Conservation (phyloP, 2,329 filamentous ascomycete genomes). For the Ilyonectria robusta region DNA sequence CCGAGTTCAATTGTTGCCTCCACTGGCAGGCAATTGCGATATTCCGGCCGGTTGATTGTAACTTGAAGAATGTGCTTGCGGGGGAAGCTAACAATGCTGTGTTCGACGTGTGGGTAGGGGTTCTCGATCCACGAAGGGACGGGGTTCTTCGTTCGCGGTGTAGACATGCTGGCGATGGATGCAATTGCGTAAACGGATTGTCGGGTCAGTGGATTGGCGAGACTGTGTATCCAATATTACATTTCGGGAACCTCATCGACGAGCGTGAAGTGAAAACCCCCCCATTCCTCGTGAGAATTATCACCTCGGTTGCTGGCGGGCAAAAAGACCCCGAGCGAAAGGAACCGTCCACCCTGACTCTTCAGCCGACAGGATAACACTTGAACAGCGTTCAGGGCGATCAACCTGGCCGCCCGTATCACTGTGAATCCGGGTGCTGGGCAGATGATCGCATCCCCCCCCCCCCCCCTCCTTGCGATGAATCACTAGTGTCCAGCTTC, state of each 20-base stretch:
- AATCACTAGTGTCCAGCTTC: constrained; percentile 29
- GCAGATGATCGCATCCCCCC: not conserved
- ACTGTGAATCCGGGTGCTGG: not conserved
- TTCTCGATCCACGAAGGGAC: constrained; percentile 53
- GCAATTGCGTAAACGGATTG: not conserved
- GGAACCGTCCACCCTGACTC: not conserved
- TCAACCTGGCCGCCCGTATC: not conserved
- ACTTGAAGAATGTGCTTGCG: constrained; percentile 58
- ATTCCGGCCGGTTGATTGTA: constrained; percentile 59
- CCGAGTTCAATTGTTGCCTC: constrained; percentile 57
- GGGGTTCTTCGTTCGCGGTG: constrained; percentile 43
- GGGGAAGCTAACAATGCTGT: constrained; percentile 57
- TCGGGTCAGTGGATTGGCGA: not conserved
- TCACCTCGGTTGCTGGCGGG: constrained; percentile 29
- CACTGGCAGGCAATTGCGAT: constrained; percentile 59
- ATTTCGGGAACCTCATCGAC: constrained; percentile 1
- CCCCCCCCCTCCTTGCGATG: too few species aligned
- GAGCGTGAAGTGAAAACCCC: not conserved
- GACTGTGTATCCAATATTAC: constrained; percentile 4
- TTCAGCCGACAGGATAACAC: not conserved
- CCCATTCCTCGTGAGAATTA: not conserved
- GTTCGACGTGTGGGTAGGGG: constrained; percentile 50
- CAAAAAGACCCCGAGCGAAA: constrained; percentile 9
- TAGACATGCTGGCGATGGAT: constrained; percentile 37
- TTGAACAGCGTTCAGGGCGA: not conserved